Percentiles rank a stretch among this genome's conserved stretches.
These are phyloP conservation scores for Candida sonorensis DNA, from an alignment of 805 yeast species.

Conservation along the genomic window DNA sequence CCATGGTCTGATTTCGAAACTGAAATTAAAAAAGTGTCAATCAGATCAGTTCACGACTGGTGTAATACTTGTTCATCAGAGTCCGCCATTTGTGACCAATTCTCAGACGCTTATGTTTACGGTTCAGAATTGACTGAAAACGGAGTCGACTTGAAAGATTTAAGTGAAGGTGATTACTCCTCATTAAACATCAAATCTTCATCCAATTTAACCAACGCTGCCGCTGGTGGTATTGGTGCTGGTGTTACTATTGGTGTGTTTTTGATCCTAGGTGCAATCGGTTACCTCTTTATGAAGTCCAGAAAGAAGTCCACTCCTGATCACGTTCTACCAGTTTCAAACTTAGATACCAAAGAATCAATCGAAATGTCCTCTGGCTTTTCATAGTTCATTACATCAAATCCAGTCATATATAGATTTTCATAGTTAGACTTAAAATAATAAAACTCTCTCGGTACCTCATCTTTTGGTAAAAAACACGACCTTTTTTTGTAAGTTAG, in stretches of 20 bases:
- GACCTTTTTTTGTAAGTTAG: too few species aligned
- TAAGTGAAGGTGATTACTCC: slow-evolving; percentile 24
- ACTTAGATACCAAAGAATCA: background rate
- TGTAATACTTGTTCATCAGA: slow-evolving; percentile 32
- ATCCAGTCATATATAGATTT: too few species aligned
- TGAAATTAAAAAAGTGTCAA: slow-evolving; percentile 21
- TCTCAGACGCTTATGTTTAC: slow-evolving; percentile 24
- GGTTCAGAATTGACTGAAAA: slow-evolving; percentile 23
- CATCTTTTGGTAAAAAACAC: too few species aligned
- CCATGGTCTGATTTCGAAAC: slow-evolving; percentile 31
- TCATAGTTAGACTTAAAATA: too few species aligned
- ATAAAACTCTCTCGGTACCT: too few species aligned
- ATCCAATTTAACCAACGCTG: slow-evolving; percentile 29
- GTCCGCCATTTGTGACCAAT: slow-evolving; percentile 29
- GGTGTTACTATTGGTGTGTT: slow-evolving; percentile 43
- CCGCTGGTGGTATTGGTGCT: slow-evolving; percentile 47
- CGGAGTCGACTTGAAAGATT: slow-evolving; percentile 25
- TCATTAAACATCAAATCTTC: slow-evolving; percentile 11
- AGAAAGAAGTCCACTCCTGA: slow-evolving; percentile 2
- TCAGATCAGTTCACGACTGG: slow-evolving; percentile 29
- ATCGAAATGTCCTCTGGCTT: too few species aligned
- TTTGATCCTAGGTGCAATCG: slow-evolving; percentile 26
- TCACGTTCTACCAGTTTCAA: slow-evolving; percentile 3
- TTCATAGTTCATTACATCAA: too few species aligned
- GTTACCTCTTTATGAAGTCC: slow-evolving; percentile 17